Base-by-base conservation (phyloP, 1,284 basidiomycete species). In the Stygiomarasmius scandens region DNA sequence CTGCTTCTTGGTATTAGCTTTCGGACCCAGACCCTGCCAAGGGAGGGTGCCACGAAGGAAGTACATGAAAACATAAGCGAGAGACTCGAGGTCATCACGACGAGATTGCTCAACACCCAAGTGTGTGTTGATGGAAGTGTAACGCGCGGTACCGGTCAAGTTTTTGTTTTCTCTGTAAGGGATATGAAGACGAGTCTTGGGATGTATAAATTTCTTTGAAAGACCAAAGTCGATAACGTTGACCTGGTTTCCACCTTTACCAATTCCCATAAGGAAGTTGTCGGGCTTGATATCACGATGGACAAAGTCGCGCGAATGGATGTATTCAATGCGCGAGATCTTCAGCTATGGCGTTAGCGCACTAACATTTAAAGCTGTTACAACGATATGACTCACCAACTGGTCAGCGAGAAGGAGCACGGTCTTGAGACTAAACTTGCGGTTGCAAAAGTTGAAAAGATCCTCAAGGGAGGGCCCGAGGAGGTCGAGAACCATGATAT, bases 141-240 rank as follows among this genome's bases (percentile, higher is more conserved):
- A 99, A 57, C 96, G 93, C 61, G 96, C 97, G 23, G 97, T 99
- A 63, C 97, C 97, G 1, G 96, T 99, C 67, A 99, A 77, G 74
- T 98, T 99, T 91, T 99, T 98, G 86, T 99, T 98, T 87, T 99
- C 97, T 68, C 96, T 86, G 85, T 99, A 99, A 2, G 96, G 96
- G 66, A 99, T 99, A 75, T 99, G 97, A 46, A 98, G 85, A 74
- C 98, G 96, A 55, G 97, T 99, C 87, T 98, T 98, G 46, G 96
- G 96, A 80, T 99, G 96, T 61, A 97, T 87, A 85, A 97, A 99
- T 81, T 98, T 98, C 84, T 99, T 99, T 46, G 97, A 96, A 54
- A 99, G 85, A 81, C 97, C 97, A 64, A 99, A 99, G 75, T 99
- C 97, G 72, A 99, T 99, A 67, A 98, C 92, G 70, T 98, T 98